Evolutionary conservation across 768 basidiomycete species (phyloP).

Genomic region (Holtermanniella nyarrowii): DNA sequence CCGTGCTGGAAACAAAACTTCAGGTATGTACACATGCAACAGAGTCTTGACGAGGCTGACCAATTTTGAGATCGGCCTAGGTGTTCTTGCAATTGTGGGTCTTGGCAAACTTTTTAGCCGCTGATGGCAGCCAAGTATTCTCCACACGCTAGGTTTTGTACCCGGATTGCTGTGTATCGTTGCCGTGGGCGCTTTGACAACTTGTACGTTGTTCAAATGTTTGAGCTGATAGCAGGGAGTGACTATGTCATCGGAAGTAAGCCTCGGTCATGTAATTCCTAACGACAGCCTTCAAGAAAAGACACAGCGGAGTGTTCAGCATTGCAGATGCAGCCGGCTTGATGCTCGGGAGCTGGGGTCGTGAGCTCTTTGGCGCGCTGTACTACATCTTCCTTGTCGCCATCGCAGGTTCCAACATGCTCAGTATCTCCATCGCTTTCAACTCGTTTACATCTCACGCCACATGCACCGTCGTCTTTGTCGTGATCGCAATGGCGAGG

Average conservation of each 20-base stretch:
- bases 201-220: constrained; percentile 10
- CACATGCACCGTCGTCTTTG: constrained; percentile 41
- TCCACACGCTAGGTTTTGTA: constrained; percentile 7
- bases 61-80: constrained; percentile 23
- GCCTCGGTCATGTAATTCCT: background rate
- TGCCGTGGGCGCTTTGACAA: constrained; percentile 17
- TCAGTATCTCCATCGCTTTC: constrained; percentile 39
- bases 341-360: constrained; percentile 1
- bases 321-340: constrained; percentile 12
- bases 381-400: constrained; percentile 17
- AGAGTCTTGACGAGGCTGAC: too few species aligned
- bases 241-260: constrained; percentile 19
- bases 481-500: constrained; percentile 31
- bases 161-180: constrained; percentile 13
- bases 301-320: constrained; percentile 29
- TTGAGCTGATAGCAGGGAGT: constrained; percentile 11
- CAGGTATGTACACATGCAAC: too few species aligned
- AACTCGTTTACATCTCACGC: constrained; percentile 39
- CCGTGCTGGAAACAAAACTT: too few species aligned
- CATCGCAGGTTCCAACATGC: constrained; percentile 31
- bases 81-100: constrained; percentile 22
- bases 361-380: constrained; percentile 19
- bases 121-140: constrained; percentile 15
- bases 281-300: constrained; percentile 19
- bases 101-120: background rate